These are phyloP conservation scores for Neospermospora avenae DNA, from an alignment of 2,329 filamentous ascomycete genomes.

Conservation along the genomic window DNA sequence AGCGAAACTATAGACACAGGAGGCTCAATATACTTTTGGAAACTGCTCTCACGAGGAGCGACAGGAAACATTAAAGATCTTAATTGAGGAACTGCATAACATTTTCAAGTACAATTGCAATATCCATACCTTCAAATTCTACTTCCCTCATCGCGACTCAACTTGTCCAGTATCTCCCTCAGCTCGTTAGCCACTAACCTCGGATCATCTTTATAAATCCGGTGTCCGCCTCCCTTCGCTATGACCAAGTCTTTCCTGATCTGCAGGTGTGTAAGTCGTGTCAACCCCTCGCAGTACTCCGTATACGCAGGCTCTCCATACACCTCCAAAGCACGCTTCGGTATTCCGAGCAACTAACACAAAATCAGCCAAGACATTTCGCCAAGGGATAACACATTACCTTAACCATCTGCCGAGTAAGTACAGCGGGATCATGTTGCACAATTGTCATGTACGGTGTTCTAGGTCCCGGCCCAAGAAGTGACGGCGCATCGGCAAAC, in stretches of 20 bases:
- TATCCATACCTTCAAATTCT: neutral
- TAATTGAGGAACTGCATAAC: no score
- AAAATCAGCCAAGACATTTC: neutral
- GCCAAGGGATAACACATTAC: neutral
- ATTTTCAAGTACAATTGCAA: neutral
- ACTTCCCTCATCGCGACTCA: constrained; percentile 13
- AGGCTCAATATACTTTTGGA: no score
- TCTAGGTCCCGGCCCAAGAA: constrained; percentile 15
- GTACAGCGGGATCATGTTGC: neutral
- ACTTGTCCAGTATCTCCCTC: constrained; percentile 38
- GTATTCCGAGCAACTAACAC: neutral
- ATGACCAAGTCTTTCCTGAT: constrained; percentile 27
- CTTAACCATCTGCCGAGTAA: neutral
- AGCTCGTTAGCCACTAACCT: constrained; percentile 33
- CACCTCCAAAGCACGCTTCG: neutral
- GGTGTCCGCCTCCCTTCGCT: constrained; percentile 33
- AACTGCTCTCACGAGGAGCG: no score
- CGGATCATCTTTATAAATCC: constrained; percentile 35
- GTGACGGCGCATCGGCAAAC: constrained; percentile 25
- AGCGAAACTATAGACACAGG: no score
- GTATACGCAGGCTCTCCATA: neutral
- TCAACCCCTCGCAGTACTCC: constrained; percentile 1
- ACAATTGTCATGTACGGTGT: constrained; percentile 10
- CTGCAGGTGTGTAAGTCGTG: neutral
- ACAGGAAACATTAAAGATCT: no score